Evolutionary conservation across 768 basidiomycete genomes (phyloP).

Genomic region (Kwoniella heveanensis): DNA sequence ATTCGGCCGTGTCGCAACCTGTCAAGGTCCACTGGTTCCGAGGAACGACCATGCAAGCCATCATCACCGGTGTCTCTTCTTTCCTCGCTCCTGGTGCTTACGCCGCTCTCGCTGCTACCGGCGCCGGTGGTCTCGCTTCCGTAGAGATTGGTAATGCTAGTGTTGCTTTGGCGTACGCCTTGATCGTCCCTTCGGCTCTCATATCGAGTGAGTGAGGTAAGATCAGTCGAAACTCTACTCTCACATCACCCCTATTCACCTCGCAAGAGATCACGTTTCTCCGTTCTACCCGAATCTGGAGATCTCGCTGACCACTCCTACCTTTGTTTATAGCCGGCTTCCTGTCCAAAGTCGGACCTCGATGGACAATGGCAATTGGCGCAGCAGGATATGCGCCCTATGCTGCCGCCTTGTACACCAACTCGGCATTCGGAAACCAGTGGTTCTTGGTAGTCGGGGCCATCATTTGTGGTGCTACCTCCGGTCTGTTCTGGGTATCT

Average conservation of each 20-base stretch:
- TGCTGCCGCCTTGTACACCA: conserved; percentile 23
- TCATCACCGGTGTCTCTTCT: conserved; percentile 22
- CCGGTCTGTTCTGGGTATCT: conserved; percentile 27
- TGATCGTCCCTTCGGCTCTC: conserved; percentile 25
- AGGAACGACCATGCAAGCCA: conserved; percentile 12
- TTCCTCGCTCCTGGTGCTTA: conserved; percentile 28
- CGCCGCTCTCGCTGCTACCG: conserved; percentile 21
- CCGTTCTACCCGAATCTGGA: too few relatives aligned
- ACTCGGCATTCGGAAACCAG: conserved; percentile 19
- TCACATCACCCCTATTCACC: too few relatives aligned
- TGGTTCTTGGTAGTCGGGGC: conserved; percentile 25
- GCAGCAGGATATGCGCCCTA: conserved; percentile 25
- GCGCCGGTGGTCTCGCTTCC: conserved; percentile 27
- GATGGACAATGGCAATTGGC: conserved; percentile 21
- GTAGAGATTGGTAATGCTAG: conserved; percentile 22
- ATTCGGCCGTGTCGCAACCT: background rate
- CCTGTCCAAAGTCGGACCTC: conserved; percentile 8
- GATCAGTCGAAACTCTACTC: background rate
- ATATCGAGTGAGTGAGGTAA: conserved; percentile 8
- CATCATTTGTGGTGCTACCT: conserved; percentile 23
- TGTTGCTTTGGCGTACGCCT: conserved; percentile 19
- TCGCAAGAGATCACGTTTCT: too few relatives aligned
- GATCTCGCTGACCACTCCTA: too few relatives aligned
- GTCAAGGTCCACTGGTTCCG: conserved; percentile 24
- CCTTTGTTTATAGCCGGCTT: conserved; percentile 14